Percentiles rank a stretch among this genome's conserved stretches.
phyloP scores from a whole-genome alignment of 306 rosid genomes.

The Cajanus cajan region DNA sequence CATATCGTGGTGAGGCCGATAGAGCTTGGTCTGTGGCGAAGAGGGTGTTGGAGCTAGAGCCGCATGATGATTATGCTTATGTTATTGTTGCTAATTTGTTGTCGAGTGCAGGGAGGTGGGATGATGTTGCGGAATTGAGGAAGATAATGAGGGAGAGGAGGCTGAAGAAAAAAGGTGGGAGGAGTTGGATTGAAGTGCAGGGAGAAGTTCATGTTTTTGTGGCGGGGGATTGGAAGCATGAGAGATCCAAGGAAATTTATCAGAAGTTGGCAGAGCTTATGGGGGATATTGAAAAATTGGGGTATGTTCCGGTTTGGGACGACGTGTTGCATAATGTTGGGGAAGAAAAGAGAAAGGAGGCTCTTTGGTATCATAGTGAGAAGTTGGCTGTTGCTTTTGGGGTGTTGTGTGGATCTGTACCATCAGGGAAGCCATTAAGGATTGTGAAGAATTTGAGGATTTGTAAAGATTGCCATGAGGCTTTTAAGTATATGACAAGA shows the following conservation, averaged over 20 bases:
- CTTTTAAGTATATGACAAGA: slow-evolving; percentile 66
- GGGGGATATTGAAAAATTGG: slow-evolving; percentile 65
- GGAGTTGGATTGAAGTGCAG: slow-evolving; percentile 89
- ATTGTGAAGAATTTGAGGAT: slow-evolving; percentile 88
- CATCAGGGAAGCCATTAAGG: slow-evolving; percentile 65
- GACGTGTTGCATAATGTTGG: slow-evolving; percentile 68
- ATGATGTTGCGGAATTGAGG: slow-evolving; percentile 80
- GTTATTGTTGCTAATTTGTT: slow-evolving; percentile 71
- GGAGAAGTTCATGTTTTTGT: slow-evolving; percentile 73
- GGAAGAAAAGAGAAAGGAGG: slow-evolving; percentile 68
- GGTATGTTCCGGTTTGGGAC: slow-evolving; percentile 70
- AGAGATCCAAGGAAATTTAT: slow-evolving; percentile 57
- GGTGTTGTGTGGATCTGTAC: slow-evolving; percentile 61
- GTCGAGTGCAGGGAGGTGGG: slow-evolving; percentile 70
- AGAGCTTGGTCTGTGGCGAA: slow-evolving; percentile 66
- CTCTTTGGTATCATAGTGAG: slow-evolving; percentile 84
- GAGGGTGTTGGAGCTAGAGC: slow-evolving; percentile 63
- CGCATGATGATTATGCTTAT: slow-evolving; percentile 72
- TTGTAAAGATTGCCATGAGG: slow-evolving; percentile 80
- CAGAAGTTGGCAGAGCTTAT: slow-evolving; percentile 53
- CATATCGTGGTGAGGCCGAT: slow-evolving; percentile 58
- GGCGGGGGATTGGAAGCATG: slow-evolving; percentile 79
- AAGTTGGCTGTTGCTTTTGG: slow-evolving; percentile 86
- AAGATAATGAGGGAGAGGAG: slow-evolving; percentile 61
- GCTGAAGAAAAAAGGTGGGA: slow-evolving; percentile 76